Conservation (phyloP, 768 basidiomycete species). For the Cyclocybe cylindracea region DNA sequence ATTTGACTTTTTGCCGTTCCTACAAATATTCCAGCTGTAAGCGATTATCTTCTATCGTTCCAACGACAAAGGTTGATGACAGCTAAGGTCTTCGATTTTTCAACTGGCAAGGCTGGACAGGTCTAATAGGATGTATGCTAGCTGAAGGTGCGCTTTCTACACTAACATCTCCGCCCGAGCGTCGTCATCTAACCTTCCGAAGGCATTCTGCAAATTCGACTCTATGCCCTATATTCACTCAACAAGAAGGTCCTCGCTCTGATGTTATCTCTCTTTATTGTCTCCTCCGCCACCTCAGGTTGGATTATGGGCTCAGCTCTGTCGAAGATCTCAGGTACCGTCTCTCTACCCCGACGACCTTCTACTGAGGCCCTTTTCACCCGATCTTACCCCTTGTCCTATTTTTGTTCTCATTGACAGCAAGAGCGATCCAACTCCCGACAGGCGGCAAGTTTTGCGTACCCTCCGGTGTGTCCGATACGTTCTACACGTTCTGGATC, state of each 20-base stretch:
- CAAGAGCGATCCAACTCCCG: constrained; percentile 17
- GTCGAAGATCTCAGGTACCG: constrained; percentile 39
- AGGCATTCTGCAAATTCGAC: constrained; percentile 63
- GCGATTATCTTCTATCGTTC: not conserved
- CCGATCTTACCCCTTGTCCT: not conserved
- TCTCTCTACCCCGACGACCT: not conserved
- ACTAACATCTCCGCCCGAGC: too few relatives aligned
- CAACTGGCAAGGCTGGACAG: constrained; percentile 64
- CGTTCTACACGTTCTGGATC: constrained; percentile 68
- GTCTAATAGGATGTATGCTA: constrained; percentile 52
- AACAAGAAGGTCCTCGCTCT: constrained; percentile 50
- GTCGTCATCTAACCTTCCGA: not conserved
- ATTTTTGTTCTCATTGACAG: constrained; percentile 8
- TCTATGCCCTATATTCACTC: constrained; percentile 63
- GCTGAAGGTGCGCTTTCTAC: constrained; percentile 46
- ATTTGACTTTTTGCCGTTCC: not conserved
- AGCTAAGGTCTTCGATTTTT: constrained; percentile 44
- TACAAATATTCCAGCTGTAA: constrained; percentile 4
- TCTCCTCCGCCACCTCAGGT: constrained; percentile 39
- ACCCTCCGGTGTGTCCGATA: constrained; percentile 35
- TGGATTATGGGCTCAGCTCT: constrained; percentile 50
- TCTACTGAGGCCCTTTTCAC: not conserved
- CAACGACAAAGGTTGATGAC: not conserved
- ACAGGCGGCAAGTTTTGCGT: constrained; percentile 39
- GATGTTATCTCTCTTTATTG: constrained; percentile 44